Base-by-base conservation (phyloP, 352 stramenopile species). In the Phytophthora hybrid region DNA sequence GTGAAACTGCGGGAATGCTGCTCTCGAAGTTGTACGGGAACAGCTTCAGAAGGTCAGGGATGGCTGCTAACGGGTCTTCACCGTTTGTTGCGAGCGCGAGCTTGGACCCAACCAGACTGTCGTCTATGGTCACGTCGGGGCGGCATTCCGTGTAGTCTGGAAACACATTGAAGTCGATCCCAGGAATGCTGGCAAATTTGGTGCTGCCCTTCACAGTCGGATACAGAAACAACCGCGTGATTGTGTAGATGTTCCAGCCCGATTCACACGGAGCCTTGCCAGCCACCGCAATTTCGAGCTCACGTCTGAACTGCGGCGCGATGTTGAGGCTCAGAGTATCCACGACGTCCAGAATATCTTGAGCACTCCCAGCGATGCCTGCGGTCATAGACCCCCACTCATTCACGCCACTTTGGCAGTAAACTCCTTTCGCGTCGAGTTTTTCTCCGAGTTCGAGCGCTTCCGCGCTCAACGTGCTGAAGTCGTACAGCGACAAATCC, bases 1-100 rank as follows among this genome's bases (percentile, higher is more conserved):
- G 56, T 10, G 51, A 0, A 0, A 65, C 63, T 19, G 31, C 1
- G 11, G 59, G 41, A 9, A 80, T 66, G 14, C 59, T 74, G 61
- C 69, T 77, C 3, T 71, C 23, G n/a, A 80, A 80, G 56, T 80
- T 80, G 63, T 63, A 74, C 14, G 73, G 73, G 19, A 80, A 80
- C 14, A 80, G 26, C 14, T 55, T 76, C 6, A 80, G 51, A 3
- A 78, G 64, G 5, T 78, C 59, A 1, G 71, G 71, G 10, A 68
- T 37, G 1, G 68, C 55, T 10, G 51, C 71, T 21, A 78, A 53
- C 0, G 32, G 63, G 16, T 79, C 68, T 29, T 67, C 56, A 2
- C 73, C 73, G 8, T 66, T 65, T 5, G 73, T 73, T 23, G 39
- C 58, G 0, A 79, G 37, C 18, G 55, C 67, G 23, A 79, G 68